Evolutionary conservation across 1,284 basidiomycete species (phyloP).

Genomic region (Cerrena zonata): DNA sequence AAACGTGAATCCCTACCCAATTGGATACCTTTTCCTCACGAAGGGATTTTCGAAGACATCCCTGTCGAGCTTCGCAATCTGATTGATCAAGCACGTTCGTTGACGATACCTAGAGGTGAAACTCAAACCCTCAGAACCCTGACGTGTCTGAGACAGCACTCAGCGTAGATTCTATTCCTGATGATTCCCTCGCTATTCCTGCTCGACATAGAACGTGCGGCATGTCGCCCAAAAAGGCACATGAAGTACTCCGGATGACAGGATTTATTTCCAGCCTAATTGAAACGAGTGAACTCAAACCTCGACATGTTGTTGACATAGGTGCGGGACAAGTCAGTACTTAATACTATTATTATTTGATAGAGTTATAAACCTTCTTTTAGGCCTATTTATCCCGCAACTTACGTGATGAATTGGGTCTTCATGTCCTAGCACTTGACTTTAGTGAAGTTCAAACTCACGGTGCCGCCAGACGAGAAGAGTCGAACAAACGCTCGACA

Average conservation of each 20-base stretch:
- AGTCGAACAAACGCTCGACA: slow-evolving; percentile 15
- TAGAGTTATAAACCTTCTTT: not conserved
- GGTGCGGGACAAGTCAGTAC: slow-evolving; percentile 48
- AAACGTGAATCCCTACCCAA: not conserved
- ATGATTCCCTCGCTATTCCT: not conserved
- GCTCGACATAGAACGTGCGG: slow-evolving; percentile 18
- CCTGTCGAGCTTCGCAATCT: slow-evolving; percentile 10
- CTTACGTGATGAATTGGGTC: slow-evolving; percentile 28
- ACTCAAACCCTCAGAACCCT: not conserved
- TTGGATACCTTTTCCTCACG: not conserved
- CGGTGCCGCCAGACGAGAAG: slow-evolving; percentile 36
- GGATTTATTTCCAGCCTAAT: slow-evolving; percentile 31
- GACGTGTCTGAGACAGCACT: not conserved
- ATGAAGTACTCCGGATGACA: slow-evolving; percentile 46
- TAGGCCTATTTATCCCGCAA: slow-evolving; percentile 48
- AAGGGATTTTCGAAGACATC: slow-evolving; percentile 1
- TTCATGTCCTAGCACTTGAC: slow-evolving; percentile 50
- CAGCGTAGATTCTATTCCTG: not conserved
- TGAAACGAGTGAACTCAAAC: slow-evolving; percentile 13
- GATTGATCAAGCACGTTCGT: slow-evolving; percentile 7
- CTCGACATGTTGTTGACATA: slow-evolving; percentile 40
- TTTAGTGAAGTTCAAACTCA: slow-evolving; percentile 37
- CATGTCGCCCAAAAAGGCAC: slow-evolving; percentile 52
- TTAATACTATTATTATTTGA: not conserved
- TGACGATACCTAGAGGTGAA: no score